Conservation (phyloP, 202 grass and related monocot genomes). For the Schoenoplectus tabernaemontani region DNA sequence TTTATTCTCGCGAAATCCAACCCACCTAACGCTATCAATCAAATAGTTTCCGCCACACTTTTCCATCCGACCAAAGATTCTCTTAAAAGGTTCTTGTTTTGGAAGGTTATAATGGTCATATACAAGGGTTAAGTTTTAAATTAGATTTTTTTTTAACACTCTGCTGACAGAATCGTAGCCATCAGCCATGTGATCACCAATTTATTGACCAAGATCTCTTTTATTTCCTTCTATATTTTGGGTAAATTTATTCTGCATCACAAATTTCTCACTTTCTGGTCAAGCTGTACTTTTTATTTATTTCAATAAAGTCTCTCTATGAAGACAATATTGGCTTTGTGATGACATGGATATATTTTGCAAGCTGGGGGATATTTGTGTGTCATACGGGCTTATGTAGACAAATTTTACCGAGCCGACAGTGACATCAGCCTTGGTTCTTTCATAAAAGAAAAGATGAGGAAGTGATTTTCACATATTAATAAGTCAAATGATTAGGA, state of each 20-base stretch:
- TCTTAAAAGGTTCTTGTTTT: not conserved
- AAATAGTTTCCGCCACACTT: not conserved
- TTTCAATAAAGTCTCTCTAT: not conserved
- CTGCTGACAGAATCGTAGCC: not conserved
- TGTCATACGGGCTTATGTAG: not conserved
- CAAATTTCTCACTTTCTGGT: not conserved
- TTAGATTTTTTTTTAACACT: not conserved
- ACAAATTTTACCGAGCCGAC: not conserved
- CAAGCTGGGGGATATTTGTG: not conserved
- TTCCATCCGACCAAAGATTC: not conserved
- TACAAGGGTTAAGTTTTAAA: not conserved
- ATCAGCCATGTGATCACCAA: not conserved
- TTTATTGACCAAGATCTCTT: not conserved
- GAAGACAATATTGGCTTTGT: not conserved
- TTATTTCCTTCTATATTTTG: not conserved
- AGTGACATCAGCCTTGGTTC: not conserved
- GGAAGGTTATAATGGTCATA: not conserved
- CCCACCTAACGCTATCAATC: not conserved
- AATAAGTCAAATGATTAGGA: not conserved
- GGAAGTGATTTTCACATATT: not conserved
- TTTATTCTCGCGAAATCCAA: not conserved
- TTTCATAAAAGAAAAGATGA: not conserved
- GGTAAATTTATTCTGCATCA: not conserved
- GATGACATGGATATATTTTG: not conserved
- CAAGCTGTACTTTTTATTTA: not conserved